Base-by-base conservation (phyloP, 2,329 filamentous ascomycete species). In the Sporothrix phasma region DNA sequence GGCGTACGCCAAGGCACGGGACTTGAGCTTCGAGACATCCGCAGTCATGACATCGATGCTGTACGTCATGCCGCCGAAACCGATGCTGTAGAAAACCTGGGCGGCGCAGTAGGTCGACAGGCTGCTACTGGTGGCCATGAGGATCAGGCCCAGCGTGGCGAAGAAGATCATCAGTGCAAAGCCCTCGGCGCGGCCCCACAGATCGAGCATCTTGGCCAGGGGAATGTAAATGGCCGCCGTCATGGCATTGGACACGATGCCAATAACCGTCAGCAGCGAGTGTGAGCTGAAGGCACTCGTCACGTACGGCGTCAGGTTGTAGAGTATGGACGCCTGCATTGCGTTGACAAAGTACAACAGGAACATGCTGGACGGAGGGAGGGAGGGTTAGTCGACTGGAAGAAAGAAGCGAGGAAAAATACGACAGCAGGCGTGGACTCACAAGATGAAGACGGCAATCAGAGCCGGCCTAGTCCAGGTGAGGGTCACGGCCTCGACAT, bases 1-100 rank as follows among this genome's bases (percentile, higher is more conserved):
- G 4, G 84, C 83, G 45, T 83, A 83, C 10, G 85, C 80, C 64
- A 88, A 77, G 11, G 81, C 83, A 70, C 86, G 81, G 70, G 87
- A 87, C 71, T 82, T 80, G n/a, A 88, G 74, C 43, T 80, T 79
- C 17, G 85, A 85, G 2, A 82, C 85, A 69, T 89, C 86, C 61
- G 85, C 82, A 49, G 85, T 82, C 70, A 89, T 83, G 37, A 89
- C 81, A 64, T 83, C 81, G 64, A 87, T 77, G 34, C 82, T 78
- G 71, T 77, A 79, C 62, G 65, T 67, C 63, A 67, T 63, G 49
- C 65, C 68, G 13, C 61, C 56, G 29, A 76, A 76, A 6, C 86
- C 86, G 53, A 86, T 79, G 64, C 78, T 80, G 71, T 88, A 88
- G 66, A 88, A 83, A 5, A 88, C 84, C 72, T 75, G 69, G 26